A percentile compares a stretch with the other conserved stretches of the same genome.
Conservation (phyloP, 768 basidiomycete genomes). For the Lactifluus volemus region DNA sequence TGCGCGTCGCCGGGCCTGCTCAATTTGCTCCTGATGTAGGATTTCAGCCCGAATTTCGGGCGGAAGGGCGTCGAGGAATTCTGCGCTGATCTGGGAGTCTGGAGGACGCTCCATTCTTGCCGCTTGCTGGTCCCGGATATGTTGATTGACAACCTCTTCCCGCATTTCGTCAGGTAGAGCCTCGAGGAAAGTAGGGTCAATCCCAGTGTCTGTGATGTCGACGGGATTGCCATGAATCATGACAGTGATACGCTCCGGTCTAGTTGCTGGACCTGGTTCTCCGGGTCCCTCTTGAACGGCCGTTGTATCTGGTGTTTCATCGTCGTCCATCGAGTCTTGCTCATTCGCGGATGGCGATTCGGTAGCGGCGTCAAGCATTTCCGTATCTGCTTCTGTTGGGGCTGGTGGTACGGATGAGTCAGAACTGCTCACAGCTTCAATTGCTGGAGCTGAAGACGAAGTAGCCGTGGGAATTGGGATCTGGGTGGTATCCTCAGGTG, state of each 20-base stretch:
- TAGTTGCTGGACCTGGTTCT: conserved; percentile 28
- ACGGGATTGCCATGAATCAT: conserved; percentile 87
- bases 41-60: conserved; percentile 96
- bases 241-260: conserved; percentile 69
- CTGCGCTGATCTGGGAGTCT: conserved; percentile 85
- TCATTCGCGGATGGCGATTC: conserved; percentile 7
- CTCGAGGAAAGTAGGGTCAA: conserved; percentile 96
- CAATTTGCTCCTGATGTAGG: conserved; percentile 87
- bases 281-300: conserved; percentile 18
- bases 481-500: conserved; percentile 27
- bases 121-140: conserved; percentile 85
- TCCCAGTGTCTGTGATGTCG: conserved; percentile 97
- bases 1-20: conserved; percentile 53
- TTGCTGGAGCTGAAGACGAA: not conserved
- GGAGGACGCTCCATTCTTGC: conserved; percentile 63
- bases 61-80: conserved; percentile 94
- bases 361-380: conserved; percentile 38
- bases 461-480: conserved; percentile 18
- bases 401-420: conserved; percentile 29
- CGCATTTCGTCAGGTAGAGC: conserved; percentile 98
- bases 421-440: conserved; percentile 22
- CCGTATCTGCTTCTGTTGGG: conserved; percentile 36
- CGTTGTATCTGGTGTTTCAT: conserved; percentile 8
- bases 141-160: conserved; percentile 95
- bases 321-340: conserved; percentile 7